Evolutionary conservation across 331 rosid species (phyloP), one percentile per base, ranked within the genome.

Genomic region (Malus hybrid): DNA sequence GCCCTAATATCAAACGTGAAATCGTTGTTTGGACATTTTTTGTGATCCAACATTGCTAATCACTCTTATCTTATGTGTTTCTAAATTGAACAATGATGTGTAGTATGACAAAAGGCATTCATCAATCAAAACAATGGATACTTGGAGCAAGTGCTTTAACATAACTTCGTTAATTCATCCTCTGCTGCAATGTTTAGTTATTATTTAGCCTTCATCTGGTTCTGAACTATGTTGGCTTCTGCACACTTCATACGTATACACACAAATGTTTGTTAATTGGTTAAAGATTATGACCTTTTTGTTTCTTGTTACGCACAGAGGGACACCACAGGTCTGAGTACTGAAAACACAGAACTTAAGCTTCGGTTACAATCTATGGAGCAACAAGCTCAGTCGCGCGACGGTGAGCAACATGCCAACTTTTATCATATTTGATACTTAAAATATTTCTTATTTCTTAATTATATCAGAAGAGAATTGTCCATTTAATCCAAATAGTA

Each of bases 311-410:
- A 80, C 67, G 7, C 78, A 28, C 29, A 95, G 99, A 87, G 98
- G 82, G 98, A 95, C 80, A 92, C 99, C 61, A 85, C 86, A 42
- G 96, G 96, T 70, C 82, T 95, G 76, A 90, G 90, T 84, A 61
- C 87, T 52, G 99, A 95, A 85, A 95, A 95, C 70, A 89, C 98
- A 39, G 96, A 95, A 88, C 99, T 95, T 75, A 95, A 92, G 82
- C 91, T 87, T 80, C 96, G 99, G 5, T 80, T 95, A 71, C 98
- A 92, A 82, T 90, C 96, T 79, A 92, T 95, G 99, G 99, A 95
- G 76, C 99, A 95, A 85, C 99, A 95, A 71, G 99, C 98, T 66
- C 98, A 92, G 76, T 87, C 93, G 83, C 96, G 98, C 14, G 97
- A 95, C 67, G 97, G 99, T 95, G 85, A 55, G 69, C 70, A 69